Evolutionary conservation across 441 rosid genomes (phyloP).

Genomic region (Erodium trifolium): DNA sequence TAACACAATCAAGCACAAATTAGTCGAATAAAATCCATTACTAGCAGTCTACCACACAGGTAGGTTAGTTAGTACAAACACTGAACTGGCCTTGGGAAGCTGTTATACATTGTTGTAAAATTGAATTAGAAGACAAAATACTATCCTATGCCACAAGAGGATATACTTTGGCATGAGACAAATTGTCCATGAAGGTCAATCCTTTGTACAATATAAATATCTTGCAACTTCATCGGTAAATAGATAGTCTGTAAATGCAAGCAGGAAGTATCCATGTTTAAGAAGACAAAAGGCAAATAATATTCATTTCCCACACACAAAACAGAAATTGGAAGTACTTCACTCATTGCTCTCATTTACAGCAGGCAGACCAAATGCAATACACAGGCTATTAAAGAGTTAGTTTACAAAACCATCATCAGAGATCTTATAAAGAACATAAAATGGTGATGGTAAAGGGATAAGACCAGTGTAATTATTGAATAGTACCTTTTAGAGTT

Average conservation of each 20-base stretch:
- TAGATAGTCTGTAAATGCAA: background rate
- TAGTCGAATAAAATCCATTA: background rate
- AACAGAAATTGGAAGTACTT: background rate
- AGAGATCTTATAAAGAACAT: background rate
- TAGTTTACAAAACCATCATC: background rate
- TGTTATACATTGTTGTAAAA: background rate
- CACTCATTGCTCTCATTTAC: background rate
- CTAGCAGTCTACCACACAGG: background rate
- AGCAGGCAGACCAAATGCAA: background rate
- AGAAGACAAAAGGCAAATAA: background rate
- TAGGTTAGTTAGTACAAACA: background rate
- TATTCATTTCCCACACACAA: background rate
- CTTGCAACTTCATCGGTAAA: background rate
- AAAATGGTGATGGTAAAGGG: background rate
- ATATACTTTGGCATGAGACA: background rate
- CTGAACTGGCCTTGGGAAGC: background rate
- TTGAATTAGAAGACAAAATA: background rate
- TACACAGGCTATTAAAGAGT: background rate
- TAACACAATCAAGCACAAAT: background rate
- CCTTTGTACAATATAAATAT: background rate
- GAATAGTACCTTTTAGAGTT: conserved; percentile 73
- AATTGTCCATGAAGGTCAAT: background rate
- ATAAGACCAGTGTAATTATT: conserved; percentile 12
- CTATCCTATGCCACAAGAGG: background rate
- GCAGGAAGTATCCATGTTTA: background rate